Base-by-base conservation (phyloP, 2,329 filamentous ascomycete species). In the Cladophialophora psammophila region DNA sequence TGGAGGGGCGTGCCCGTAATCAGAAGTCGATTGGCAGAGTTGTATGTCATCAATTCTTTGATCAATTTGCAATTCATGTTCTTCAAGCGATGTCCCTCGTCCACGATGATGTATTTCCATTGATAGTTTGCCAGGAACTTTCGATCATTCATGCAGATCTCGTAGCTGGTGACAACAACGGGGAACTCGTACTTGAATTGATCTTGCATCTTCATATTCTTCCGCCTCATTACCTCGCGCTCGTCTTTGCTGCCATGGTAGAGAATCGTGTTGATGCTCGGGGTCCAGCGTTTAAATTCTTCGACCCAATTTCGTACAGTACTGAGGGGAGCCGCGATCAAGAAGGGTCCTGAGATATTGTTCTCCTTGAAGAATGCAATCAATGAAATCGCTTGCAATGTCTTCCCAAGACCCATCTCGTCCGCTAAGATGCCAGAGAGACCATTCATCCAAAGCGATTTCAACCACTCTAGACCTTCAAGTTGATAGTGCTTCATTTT, bases 51-150 rank as follows among this genome's bases (percentile, higher is more conserved):
- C 0, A 99, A 81, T 72, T 97, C 93, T 56, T 92, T 90, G 70
- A 98, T 97, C 0, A 99, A 84, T 65, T 92, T 91, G 35, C 94
- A 96, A 58, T 98, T 94, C 69, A 96, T 90, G 71, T 99, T 99
- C 82, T 99, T 99, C 85, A 99, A 89, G 0, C 95, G 90, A 76
- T 99, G 95, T 0, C 95, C 95, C 80, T 99, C 95, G 72, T 99
- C 94, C 89, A 99, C 96, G 72, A 99, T 95, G 74, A 99, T 97
- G 73, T 97, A 97, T 62, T 96, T 93, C 95, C 95, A 99, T 40
- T 93, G 90, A 64, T 96, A 94, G 65, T 91, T 90, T 0, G 89
- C 88, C 5, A 99, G 81, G 40, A 90, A 90, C 60, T 93, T 90
- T 42, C 92, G 88, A 76, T 99, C 95, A 73, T 93, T 90, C 80